Evolutionary conservation across 108 stramenopile genomes (phyloP).

Genomic region (Seminavis robusta): DNA sequence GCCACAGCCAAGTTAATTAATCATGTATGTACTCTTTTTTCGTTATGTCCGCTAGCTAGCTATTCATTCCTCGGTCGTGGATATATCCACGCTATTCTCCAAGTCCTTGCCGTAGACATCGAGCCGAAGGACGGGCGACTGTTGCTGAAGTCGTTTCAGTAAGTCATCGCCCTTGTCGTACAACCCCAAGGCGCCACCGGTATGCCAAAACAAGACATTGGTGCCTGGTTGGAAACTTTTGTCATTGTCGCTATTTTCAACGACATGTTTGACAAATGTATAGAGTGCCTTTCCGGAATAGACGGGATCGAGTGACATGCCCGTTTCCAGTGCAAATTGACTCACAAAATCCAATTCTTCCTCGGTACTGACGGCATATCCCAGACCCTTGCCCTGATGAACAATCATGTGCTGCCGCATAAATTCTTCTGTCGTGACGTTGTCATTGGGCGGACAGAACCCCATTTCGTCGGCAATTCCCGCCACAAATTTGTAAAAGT

Average conservation of each 20-base stretch:
- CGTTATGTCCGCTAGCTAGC: too few species aligned
- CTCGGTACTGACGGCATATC: slow-evolving; percentile 70
- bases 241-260: slow-evolving; percentile 38
- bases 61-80: too few species aligned
- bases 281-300: slow-evolving; percentile 89
- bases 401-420: slow-evolving; percentile 51
- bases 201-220: slow-evolving; percentile 88
- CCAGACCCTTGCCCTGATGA: slow-evolving; percentile 76
- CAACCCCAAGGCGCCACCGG: slow-evolving; percentile 82
- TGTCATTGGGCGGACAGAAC: slow-evolving; percentile 10
- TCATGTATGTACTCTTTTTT: background rate
- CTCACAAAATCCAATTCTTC: slow-evolving; percentile 77
- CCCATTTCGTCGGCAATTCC: slow-evolving; percentile 75
- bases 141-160: slow-evolving; percentile 12
- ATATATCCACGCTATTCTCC: too few species aligned
- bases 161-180: slow-evolving; percentile 72
- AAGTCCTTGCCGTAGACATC: slow-evolving; percentile 48
- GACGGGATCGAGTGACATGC: slow-evolving; percentile 85
- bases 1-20: too few species aligned
- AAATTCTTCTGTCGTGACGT: slow-evolving; percentile 42
- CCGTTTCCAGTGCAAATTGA: slow-evolving; percentile 70
- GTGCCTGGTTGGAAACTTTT: slow-evolving; percentile 21
- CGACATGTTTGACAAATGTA: slow-evolving; percentile 53
- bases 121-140: slow-evolving; percentile 34
- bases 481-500: slow-evolving; percentile 73